These are phyloP conservation scores for Escovopsis weberi DNA, from an alignment of 2,329 filamentous ascomycete genomes.

Conservation along the genomic window DNA sequence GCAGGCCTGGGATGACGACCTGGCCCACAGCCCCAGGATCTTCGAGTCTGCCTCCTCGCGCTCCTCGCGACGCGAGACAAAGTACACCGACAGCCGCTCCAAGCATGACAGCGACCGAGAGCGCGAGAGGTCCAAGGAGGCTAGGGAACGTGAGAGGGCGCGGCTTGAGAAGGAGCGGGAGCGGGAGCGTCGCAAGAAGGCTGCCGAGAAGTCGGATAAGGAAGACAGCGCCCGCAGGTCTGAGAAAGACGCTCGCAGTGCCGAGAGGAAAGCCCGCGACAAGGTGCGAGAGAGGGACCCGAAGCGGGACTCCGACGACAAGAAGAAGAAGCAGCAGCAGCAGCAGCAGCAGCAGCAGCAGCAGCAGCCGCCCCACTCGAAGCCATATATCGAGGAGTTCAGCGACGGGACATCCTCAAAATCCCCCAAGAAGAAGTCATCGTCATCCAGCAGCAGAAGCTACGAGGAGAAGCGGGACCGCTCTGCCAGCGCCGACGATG, in stretches of 20 bases:
- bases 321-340: slow-evolving; percentile 13
- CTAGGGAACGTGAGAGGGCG: slow-evolving; percentile 21
- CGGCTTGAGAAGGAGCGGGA: slow-evolving; percentile 9
- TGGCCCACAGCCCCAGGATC: slow-evolving; percentile 20
- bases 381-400: slow-evolving; percentile 21
- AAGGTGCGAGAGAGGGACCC: slow-evolving; percentile 25
- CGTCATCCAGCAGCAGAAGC: slow-evolving; percentile 21
- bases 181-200: slow-evolving; percentile 9
- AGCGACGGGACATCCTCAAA: slow-evolving; percentile 15
- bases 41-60: slow-evolving; percentile 26
- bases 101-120: slow-evolving; percentile 29
- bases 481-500: slow-evolving; percentile 20
- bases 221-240: slow-evolving; percentile 15
- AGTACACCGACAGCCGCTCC: slow-evolving; percentile 31
- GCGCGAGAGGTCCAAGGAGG: slow-evolving; percentile 20
- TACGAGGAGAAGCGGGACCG: slow-evolving; percentile 23
- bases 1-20: slow-evolving; percentile 34
- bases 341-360: no score
- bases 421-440: slow-evolving; percentile 24
- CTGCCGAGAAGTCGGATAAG: slow-evolving; percentile 5
- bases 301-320: slow-evolving; percentile 22
- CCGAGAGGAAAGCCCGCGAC: slow-evolving; percentile 20
- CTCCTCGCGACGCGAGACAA: slow-evolving; percentile 30
- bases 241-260: slow-evolving; percentile 19
- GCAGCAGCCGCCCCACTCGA: slow-evolving; percentile 7